Evolutionary conservation across 192 early-diverging fungal genomes (phyloP).

Genomic region (Coemansia sp.): DNA sequence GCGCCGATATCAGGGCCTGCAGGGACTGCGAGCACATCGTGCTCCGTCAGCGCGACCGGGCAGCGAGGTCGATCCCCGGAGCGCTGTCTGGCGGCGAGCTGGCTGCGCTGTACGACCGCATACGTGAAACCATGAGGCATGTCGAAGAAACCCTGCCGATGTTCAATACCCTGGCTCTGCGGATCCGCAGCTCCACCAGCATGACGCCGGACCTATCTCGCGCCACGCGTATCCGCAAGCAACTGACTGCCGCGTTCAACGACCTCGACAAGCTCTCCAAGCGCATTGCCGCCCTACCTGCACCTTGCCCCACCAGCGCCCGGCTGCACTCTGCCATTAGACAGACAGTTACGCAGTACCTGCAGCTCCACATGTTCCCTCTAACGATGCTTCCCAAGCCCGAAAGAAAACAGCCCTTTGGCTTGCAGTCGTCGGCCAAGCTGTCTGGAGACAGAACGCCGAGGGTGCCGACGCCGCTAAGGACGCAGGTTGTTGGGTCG

Average conservation of each 20-base stretch:
- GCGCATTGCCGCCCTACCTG: conserved; percentile 57
- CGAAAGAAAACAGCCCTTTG: conserved; percentile 37
- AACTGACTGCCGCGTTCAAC: conserved; percentile 64
- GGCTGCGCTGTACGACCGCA: conserved; percentile 11
- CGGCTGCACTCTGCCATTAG: conserved; percentile 66
- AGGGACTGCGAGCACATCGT: conserved; percentile 58
- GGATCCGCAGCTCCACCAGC: neutral
- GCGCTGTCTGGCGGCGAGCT: conserved; percentile 33
- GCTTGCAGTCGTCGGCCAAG: neutral
- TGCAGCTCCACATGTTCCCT: conserved; percentile 77
- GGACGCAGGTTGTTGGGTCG: neutral
- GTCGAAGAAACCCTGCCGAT: conserved; percentile 31
- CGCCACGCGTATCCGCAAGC: conserved; percentile 61
- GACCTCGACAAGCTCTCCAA: conserved; percentile 63
- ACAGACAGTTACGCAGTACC: conserved; percentile 61
- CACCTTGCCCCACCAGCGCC: conserved; percentile 44
- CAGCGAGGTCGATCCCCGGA: conserved; percentile 24
- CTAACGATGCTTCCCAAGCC: conserved; percentile 66
- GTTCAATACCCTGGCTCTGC: conserved; percentile 29
- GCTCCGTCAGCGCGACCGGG: conserved; percentile 52
- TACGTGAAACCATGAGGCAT: conserved; percentile 16
- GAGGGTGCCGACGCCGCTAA: conserved; percentile 2
- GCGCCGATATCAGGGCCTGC: conserved; percentile 54
- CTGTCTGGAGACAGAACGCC: neutral
- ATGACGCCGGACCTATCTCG: conserved; percentile 50